phyloP scores from a whole-genome alignment of 176 grass and related monocot genomes.

The Bolboschoenus planiculmis region DNA sequence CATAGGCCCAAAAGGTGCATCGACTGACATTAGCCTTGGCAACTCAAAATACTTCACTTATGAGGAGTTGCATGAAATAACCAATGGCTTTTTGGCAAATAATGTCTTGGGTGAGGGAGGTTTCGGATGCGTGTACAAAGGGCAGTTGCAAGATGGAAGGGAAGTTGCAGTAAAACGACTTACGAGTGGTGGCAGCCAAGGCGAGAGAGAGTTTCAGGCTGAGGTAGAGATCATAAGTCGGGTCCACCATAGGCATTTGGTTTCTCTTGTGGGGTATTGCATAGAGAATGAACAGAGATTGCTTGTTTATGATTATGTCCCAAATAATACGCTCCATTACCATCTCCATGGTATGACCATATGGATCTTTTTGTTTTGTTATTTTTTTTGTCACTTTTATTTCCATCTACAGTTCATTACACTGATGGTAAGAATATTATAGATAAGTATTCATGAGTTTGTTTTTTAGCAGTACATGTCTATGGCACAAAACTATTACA shows the following conservation, averaged over 20 bases:
- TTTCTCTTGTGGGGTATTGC: constrained; percentile 88
- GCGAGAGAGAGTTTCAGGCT: constrained; percentile 86
- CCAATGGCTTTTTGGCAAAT: constrained; percentile 57
- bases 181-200: constrained; percentile 59
- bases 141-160: constrained; percentile 52
- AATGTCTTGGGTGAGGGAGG: constrained; percentile 83
- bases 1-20: constrained; percentile 23
- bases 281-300: constrained; percentile 55
- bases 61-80: constrained; percentile 67
- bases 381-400: background rate
- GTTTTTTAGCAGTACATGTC: background rate
- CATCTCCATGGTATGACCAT: constrained; percentile 68
- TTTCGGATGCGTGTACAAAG: constrained; percentile 77
- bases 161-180: constrained; percentile 76
- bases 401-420: background rate
- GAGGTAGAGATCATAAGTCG: constrained; percentile 93
- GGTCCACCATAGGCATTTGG: constrained; percentile 86
- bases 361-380: background rate
- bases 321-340: constrained; percentile 70
- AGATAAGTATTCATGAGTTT: background rate
- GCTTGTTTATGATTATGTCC: constrained; percentile 81
- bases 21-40: constrained; percentile 53
- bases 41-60: constrained; percentile 64
- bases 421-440: background rate
- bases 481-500: background rate